Evolutionary conservation across 352 stramenopile genomes (phyloP), one percentile per base, ranked within the genome.

Genomic region (Globisporangium viniferum): DNA sequence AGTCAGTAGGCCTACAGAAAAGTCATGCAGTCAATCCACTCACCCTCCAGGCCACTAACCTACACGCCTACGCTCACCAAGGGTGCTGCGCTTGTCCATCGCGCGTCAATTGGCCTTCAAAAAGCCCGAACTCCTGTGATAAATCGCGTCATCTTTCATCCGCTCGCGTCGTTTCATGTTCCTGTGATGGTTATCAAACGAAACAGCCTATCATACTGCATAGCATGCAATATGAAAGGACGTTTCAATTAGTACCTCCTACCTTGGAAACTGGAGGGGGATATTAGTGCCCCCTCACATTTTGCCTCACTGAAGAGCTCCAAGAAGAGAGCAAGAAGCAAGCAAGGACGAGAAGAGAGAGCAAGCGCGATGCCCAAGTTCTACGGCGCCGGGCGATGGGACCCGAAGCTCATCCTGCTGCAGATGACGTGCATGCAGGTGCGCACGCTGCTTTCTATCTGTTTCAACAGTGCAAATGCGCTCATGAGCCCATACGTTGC

Each of bases 361-460:
- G 54, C 12, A 9, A 22, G 31, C 29, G 73, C 46, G 64, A 95
- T 93, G 88, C 73, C 86, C 69, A 92, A 90, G 75, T 95, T 95
- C 70, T 96, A 95, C 68, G 86, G 84, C 67, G 70, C 80, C 3
- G 73, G 76, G 58, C 86, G 84, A 55, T 96, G 89, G 89, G 81
- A 89, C 68, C 89, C 89, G 20, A 95, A 93, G 80, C 84, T 96
- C 69, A 96, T 95, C 66, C 61, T 91, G 49, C 75, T 95, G 69
- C 89, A 96, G 77, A 96, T 96, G 36, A 60, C 89, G 24, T 93
- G 85, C 70, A 86, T 96, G 81, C 89, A 96, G 85, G 89, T 95
- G 65, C 46, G 73, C 69, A 29, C 35, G 14, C 18, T 27, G 18
- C 7, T 58, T 0, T 3, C 0, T 29, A 5, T 35, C 35, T 57